Base-by-base conservation (phyloP, 495 filamentous ascomycete genomes). In the Penicillium parvum region DNA sequence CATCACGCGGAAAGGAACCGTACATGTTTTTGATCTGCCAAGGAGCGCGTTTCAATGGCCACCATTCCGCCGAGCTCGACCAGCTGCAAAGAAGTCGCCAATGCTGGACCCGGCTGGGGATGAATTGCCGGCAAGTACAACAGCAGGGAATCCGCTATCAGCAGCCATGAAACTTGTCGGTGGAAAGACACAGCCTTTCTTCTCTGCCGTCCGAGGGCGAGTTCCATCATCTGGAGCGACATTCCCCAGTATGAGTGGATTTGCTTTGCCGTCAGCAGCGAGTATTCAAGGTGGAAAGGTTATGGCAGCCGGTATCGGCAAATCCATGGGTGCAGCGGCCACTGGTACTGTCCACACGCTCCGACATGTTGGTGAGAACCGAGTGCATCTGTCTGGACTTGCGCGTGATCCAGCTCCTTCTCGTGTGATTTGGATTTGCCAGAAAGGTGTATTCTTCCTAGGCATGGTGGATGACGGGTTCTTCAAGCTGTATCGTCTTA, bases 1-100 rank as follows among this genome's bases (percentile, higher is more conserved):
- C 56, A 77, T 95, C 32, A 96, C 91, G 7, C 84, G 91, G 43
- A 84, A 86, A 50, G 88, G 91, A n/a, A 98, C 92, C 2, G 82
- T 96, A 4, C 92, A 98, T 63, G 78, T 95, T 17, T 82, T 92
- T 51, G 86, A 95, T 52, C 67, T 96, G 33, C 86, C 88, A n/a
- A 66, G 79, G 18, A 84, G 78, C 37, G 87, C 89, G 3, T 90
- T 88, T 43, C 80, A 85, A 29, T 96, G 90, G 91, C 90, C 90
- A 21, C 90, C 90, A 30, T 81, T 83, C 41, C 86, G 85, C 32
- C 82, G 85, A 38, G 66, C 65, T 20, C 73, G 68, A 12, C 53
- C 70, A 14, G 58, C 69, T 15, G 64, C 73, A n/a, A 57, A 53
- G 18, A 69, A 68, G 29, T 60, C 52, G 22, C 64, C 29, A 26